These are phyloP conservation scores for Talaromyces piceae DNA, from an alignment of 2,329 filamentous ascomycete genomes.

Conservation along the genomic window DNA sequence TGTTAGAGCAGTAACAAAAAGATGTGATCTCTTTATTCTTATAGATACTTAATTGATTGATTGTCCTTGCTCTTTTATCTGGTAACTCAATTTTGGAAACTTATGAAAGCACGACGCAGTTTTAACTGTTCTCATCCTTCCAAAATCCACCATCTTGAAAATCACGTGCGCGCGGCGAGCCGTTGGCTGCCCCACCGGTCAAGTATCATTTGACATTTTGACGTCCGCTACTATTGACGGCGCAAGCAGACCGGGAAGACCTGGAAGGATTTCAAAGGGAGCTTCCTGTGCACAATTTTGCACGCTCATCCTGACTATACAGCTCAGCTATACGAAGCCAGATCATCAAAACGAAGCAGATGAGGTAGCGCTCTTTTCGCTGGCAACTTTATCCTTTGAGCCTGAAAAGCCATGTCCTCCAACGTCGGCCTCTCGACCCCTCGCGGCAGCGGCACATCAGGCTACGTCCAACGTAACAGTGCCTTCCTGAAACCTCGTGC, in stretches of 20 bases:
- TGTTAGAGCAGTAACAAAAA: conserved; percentile 9
- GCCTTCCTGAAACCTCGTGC: conserved; percentile 83
- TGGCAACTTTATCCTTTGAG: no score
- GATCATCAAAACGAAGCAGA: no score
- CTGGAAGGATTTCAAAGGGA: neutral
- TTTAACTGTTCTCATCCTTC: no score
- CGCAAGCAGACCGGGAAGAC: neutral
- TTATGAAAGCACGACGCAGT: no score
- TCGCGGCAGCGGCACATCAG: conserved; percentile 89
- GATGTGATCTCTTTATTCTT: conserved; percentile 11
- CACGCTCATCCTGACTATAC: no score
- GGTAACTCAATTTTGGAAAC: neutral
- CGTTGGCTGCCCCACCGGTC: no score
- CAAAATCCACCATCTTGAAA: no score
- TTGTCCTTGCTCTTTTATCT: neutral
- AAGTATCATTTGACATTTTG: no score
- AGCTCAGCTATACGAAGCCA: neutral
- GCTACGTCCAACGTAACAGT: conserved; percentile 94
- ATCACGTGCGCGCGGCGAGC: no score
- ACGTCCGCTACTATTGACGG: neutral
- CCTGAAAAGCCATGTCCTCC: conserved; percentile 67
- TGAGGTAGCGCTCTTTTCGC: no score
- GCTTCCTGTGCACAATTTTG: neutral
- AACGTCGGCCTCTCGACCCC: conserved; percentile 96
- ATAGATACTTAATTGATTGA: conserved; percentile 11